These are phyloP conservation scores for Hanseniaspora lachancei DNA, from an alignment of 805 yeast species.

Conservation along the genomic window DNA sequence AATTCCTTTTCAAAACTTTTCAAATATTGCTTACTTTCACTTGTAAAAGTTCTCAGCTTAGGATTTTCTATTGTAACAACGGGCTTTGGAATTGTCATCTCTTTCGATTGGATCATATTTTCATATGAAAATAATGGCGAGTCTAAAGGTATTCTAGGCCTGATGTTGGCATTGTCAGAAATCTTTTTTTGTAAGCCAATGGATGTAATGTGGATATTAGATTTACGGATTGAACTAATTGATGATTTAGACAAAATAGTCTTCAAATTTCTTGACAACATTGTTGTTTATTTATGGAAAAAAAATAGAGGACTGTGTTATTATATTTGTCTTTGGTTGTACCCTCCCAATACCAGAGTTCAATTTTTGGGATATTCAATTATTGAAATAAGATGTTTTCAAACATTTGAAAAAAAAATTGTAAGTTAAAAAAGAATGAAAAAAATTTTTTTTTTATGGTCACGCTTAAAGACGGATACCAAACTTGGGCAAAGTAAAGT, in stretches of 20 bases:
- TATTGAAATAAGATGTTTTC: background rate
- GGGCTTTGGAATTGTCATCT: background rate
- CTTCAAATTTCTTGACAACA: background rate
- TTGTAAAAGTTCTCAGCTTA: background rate
- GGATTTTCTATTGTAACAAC: background rate
- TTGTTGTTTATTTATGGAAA: background rate
- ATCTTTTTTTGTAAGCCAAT: background rate
- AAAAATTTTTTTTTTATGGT: background rate
- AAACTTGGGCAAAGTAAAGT: background rate
- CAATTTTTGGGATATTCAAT: too few species aligned
- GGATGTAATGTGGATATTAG: background rate
- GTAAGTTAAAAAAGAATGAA: background rate
- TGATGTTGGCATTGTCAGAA: background rate
- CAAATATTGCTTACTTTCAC: conserved; percentile 1
- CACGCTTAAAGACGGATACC: background rate
- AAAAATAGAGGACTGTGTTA: too few species aligned
- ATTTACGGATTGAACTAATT: background rate
- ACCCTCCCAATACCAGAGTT: too few species aligned
- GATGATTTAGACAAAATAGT: background rate
- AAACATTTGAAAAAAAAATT: too few species aligned
- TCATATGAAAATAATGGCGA: conserved; percentile 5
- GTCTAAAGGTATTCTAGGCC: background rate
- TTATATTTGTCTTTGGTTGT: background rate
- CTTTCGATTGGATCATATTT: background rate
- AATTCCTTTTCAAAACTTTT: background rate